Evolutionary conservation across 768 basidiomycete species (phyloP), one percentile per base, ranked within the genome.

Genomic region (Boletus coccyginus): DNA sequence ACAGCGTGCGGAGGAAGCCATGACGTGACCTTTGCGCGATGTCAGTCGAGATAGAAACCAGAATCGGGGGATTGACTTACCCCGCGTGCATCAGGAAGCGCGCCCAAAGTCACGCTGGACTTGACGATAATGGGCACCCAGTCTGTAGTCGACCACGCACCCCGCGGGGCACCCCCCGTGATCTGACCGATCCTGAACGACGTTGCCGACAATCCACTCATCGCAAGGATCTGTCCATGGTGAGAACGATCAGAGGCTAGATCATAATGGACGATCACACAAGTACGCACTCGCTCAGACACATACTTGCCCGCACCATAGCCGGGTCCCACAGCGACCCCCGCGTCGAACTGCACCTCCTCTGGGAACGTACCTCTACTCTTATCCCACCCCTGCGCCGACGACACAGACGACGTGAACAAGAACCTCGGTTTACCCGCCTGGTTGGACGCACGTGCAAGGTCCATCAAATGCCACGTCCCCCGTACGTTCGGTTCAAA

Each of bases 401-500:
- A 72, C 16, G 69, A 55, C 1, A 78, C 62, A 2, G 77, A 77
- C 7, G 71, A 73, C 9, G 73, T 75, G 57, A 80, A 82, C 40
- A 79, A 47, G 52, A 80, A 63, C 17, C 70, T 69, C 1, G 76
- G 62, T 19, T 70, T 71, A 41, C 40, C 32, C 3, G 59, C 36
- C 38, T 53, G 58, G 7, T 46, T 60, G 35, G 73, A 75, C 6
- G 63, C 63, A 0, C 73, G 69, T 7, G 74, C 72, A 21, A 21
- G 61, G 56, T 52, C 57, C 5, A 59, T 55, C 50, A 61, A 40
- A 19, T 36, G 17, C 32, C 78, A 71, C 4, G 76, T 78, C 27
- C 78, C 78, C 19, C 65, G 68, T 35, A 85, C 68, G 59, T 81
- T 77, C 5, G 75, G 58, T 56, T 83, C 81, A 51, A 83, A 84